Percentiles rank a stretch among this genome's conserved stretches.
phyloP scores from a whole-genome alignment of 192 early-diverging fungal genomes.

The Coemansia sp. region DNA sequence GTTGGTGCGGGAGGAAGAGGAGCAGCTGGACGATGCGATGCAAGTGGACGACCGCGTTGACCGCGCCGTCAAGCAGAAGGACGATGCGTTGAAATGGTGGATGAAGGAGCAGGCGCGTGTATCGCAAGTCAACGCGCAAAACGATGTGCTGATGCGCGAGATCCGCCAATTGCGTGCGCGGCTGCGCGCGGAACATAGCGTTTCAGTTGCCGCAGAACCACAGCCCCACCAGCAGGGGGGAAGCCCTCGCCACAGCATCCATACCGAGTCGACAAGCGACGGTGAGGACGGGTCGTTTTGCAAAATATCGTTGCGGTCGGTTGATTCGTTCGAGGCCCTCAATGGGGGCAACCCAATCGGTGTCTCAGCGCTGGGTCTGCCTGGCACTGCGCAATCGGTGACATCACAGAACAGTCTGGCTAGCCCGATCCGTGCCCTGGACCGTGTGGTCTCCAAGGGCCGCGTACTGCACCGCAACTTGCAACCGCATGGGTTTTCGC shows the following conservation, averaged over 20 bases:
- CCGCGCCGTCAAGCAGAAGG: slow-evolving; percentile 25
- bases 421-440: slow-evolving; percentile 20
- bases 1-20: not conserved
- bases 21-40: not conserved
- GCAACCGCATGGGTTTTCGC: slow-evolving; percentile 15
- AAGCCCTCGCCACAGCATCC: not conserved
- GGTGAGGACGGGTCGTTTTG: slow-evolving; percentile 42
- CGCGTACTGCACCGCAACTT: slow-evolving; percentile 34
- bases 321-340: slow-evolving; percentile 20
- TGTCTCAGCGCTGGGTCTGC: not conserved
- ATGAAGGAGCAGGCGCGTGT: slow-evolving; percentile 43
- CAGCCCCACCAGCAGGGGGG: not conserved
- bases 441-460: slow-evolving; percentile 33
- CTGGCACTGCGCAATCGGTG: not conserved
- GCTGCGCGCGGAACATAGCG: not conserved
- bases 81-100: slow-evolving; percentile 42
- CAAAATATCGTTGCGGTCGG: slow-evolving; percentile 33
- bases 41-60: slow-evolving; percentile 14
- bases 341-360: slow-evolving; percentile 40
- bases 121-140: slow-evolving; percentile 43
- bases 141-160: slow-evolving; percentile 51
- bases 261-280: slow-evolving; percentile 19
- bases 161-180: slow-evolving; percentile 16
- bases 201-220: not conserved
- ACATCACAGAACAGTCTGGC: slow-evolving; percentile 19